A percentile compares a stretch with the other conserved stretches of the same genome.
These are phyloP conservation scores for Aphanomyces invadans DNA, from an alignment of 352 stramenopile species.

Conservation along the genomic window DNA sequence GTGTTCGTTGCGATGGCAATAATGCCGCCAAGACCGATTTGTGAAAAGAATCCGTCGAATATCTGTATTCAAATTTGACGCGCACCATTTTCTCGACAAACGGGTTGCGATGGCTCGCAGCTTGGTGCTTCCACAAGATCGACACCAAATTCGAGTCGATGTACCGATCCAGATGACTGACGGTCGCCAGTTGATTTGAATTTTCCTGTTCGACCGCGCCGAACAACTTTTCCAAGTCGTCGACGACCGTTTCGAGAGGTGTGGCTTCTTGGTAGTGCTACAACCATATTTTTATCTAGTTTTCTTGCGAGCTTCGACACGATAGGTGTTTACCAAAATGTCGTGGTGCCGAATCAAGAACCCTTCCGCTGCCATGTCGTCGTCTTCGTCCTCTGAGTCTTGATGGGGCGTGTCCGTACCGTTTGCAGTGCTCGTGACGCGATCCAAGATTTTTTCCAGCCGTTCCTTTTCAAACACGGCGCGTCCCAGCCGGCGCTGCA, in stretches of 20 bases:
- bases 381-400: constrained; percentile 9
- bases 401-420: background rate
- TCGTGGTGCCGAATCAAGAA: background rate
- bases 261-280: constrained; percentile 23
- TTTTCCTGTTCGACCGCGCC: constrained; percentile 37
- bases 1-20: constrained; percentile 32
- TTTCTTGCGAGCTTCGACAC: no score
- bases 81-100: constrained; percentile 56
- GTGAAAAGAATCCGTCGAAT: background rate
- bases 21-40: background rate
- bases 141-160: constrained; percentile 58
- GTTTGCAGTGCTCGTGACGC: background rate
- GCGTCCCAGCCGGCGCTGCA: constrained; percentile 6
- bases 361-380: constrained; percentile 3
- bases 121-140: constrained; percentile 60
- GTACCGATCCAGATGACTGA: constrained; percentile 60
- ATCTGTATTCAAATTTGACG: no score
- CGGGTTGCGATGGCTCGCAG: constrained; percentile 38
- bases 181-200: constrained; percentile 31
- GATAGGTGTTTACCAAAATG: background rate
- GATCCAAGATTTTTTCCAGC: constrained; percentile 16
- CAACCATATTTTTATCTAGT: background rate
- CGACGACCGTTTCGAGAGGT: constrained; percentile 43
- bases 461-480: constrained; percentile 20
- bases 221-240: constrained; percentile 57